These are phyloP conservation scores for Papiliotrema fonsecae DNA, from an alignment of 1,284 basidiomycete species.

Conservation along the genomic window DNA sequence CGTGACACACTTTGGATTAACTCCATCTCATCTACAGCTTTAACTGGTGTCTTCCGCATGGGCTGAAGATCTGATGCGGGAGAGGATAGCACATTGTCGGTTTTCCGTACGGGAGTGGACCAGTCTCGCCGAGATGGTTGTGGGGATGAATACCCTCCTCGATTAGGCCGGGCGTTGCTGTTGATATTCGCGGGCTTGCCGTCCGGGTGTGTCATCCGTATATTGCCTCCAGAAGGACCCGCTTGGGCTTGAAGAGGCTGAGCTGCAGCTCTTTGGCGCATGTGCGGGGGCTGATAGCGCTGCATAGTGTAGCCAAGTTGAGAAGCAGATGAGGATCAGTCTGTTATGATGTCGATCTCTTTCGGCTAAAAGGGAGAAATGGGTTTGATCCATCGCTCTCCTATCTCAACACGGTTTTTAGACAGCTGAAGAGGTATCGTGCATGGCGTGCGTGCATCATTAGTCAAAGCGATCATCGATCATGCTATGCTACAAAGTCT, in stretches of 20 bases:
- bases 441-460: no score
- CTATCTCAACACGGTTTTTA: no score
- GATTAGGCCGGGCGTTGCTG: no score
- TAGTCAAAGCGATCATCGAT: no score
- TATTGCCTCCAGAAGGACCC: no score
- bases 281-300: slow-evolving; percentile 14
- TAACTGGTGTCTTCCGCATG: neutral
- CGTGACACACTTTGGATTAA: slow-evolving; percentile 36
- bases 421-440: no score
- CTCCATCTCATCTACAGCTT: slow-evolving; percentile 28
- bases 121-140: slow-evolving; percentile 5
- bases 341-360: no score
- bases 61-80: slow-evolving; percentile 11
- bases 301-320: slow-evolving; percentile 3
- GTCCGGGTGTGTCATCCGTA: no score
- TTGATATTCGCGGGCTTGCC: no score
- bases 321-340: no score
- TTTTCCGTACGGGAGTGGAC: neutral
- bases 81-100: slow-evolving; percentile 3
- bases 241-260: neutral
- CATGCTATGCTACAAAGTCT: slow-evolving; percentile 18
- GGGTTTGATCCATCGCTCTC: no score
- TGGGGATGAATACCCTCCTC: neutral
- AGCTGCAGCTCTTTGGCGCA: slow-evolving; percentile 3
- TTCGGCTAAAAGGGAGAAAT: no score